Base-by-base conservation (phyloP, 225 moss, liverwort and hornwort genomes). In the Asterella californica region DNA sequence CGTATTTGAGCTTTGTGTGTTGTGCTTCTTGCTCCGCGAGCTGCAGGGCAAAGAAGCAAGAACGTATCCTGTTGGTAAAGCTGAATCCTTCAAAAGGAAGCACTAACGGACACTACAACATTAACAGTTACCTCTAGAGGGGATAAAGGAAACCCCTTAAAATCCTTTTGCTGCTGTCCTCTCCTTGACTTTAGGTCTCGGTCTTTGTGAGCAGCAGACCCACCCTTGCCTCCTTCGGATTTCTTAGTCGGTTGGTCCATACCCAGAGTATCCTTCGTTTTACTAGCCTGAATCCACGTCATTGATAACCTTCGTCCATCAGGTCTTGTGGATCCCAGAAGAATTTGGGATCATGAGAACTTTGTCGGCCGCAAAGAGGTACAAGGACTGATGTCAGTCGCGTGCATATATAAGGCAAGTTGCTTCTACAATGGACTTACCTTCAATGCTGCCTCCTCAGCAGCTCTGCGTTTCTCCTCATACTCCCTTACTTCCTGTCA, bases 11-110 rank as follows among this genome's bases (percentile, higher is more conserved):
- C 76, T 90, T 93, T 78, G 90, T 88, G 18, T 88, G 81, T 29
- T 66, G 85, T 70, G 88, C 90, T 78, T 91, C 97, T 77, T 88
- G 90, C 74, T 99, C 93, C 81, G 90, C 90, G 80, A 88, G 90
- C 94, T 96, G 84, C 75, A 81, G 38, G n/a, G 32, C n/a, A 21
- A 7, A 68, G 22, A 34, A 34, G 18, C 15, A 62, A 27, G 10
- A 15, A 34, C 18, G 66, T 34, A 14, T 0, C 14, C 4, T 38
- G 5, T 22, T 42, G 34, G 36, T 4, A 36, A 38, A 69, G 38
- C 22, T 37, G 19, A n/a, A 29, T 64, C 6, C 29, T 22, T 69
- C 1, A 5, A 69, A 30, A 5, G 4, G 15, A 36, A 33, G 27
- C 42, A 54, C 19, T 21, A 45, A 32, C 45, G n/a, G n/a, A n/a